Conservation (phyloP, 345 rosid species). For the Hibiscus tridactylites region DNA sequence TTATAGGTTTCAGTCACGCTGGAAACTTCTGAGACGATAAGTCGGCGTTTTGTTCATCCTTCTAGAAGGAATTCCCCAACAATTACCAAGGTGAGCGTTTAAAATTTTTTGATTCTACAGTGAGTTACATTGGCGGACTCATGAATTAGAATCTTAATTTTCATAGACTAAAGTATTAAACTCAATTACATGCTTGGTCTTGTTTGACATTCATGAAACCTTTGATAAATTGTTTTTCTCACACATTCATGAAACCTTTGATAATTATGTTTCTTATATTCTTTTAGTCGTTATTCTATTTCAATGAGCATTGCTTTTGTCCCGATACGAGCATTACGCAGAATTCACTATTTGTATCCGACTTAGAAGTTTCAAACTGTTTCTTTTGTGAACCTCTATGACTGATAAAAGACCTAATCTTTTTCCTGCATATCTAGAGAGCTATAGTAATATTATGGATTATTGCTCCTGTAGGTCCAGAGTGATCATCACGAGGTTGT, state of each 20-base stretch:
- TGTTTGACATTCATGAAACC: neutral
- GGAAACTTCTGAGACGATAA: constrained; percentile 83
- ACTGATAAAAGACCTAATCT: neutral
- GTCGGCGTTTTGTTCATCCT: constrained; percentile 60
- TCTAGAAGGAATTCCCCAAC: constrained; percentile 80
- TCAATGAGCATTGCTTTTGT: neutral
- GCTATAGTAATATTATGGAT: neutral
- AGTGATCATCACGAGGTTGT: constrained; percentile 94
- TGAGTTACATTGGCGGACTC: neutral
- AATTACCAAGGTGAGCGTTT: constrained; percentile 55
- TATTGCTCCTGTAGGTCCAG: constrained; percentile 53
- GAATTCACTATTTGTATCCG: neutral
- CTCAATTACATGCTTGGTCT: neutral
- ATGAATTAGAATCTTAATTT: neutral
- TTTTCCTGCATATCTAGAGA: neutral
- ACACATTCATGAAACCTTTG: neutral
- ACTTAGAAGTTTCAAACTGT: neutral
- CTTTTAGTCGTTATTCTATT: neutral
- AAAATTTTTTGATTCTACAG: neutral
- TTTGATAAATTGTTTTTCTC: neutral
- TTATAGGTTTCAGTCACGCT: constrained; percentile 69
- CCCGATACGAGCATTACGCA: neutral
- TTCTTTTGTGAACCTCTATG: neutral
- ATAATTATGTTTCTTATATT: neutral
- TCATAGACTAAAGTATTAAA: neutral